Conservation (phyloP, 371 early-diverging fungal species). For the Lichtheimia hyalospora region DNA sequence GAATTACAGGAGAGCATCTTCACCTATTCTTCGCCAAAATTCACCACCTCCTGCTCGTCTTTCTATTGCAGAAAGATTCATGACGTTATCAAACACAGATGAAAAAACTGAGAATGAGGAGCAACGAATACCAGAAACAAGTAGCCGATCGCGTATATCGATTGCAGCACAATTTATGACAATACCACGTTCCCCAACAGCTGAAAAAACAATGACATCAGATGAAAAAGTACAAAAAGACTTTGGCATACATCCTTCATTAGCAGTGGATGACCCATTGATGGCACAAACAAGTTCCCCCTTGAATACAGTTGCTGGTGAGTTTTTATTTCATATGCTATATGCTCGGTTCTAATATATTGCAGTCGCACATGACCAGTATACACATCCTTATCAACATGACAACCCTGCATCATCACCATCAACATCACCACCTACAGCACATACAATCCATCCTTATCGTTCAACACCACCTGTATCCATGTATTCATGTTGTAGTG, state of each 20-base stretch:
- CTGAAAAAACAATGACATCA: neutral
- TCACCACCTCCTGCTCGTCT: neutral
- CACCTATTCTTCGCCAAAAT: too few species aligned
- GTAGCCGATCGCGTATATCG: constrained; percentile 6
- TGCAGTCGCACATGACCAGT: too few species aligned
- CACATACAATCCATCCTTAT: constrained; percentile 1
- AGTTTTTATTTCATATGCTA: neutral
- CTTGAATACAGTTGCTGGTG: neutral
- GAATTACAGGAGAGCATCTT: too few species aligned
- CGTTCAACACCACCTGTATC: neutral
- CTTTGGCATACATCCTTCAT: neutral
- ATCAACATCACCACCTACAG: too few species aligned
- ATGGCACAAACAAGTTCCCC: neutral
- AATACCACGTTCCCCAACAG: neutral
- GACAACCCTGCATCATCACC: too few species aligned
- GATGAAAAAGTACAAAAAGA: neutral
- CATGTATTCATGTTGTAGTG: neutral
- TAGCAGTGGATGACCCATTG: too few species aligned
- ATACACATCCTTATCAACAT: too few species aligned
- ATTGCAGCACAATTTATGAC: constrained; percentile 24
- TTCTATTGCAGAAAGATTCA: neutral
- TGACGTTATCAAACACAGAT: neutral
- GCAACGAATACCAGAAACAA: neutral
- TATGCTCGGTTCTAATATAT: too few species aligned
- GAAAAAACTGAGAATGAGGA: neutral